Conservation (phyloP, 805 yeast genomes). For the Debaryomyces castellii region DNA sequence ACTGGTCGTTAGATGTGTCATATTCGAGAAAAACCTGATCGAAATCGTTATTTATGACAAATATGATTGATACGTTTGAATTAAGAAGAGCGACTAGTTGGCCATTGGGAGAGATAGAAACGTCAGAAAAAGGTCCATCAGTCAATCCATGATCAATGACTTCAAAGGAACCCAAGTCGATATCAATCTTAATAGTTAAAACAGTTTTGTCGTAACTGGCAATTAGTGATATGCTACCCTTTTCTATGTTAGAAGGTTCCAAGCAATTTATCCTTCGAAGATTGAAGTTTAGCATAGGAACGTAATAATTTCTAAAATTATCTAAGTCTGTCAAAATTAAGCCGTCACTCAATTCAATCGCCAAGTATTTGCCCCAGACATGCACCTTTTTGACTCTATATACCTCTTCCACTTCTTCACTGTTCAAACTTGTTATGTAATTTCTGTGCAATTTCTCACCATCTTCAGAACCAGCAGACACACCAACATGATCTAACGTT, state of each 20-base stretch:
- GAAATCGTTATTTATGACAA: conserved; percentile 50
- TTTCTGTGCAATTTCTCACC: background rate
- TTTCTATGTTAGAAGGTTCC: conserved; percentile 5
- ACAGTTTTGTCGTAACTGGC: conserved; percentile 29
- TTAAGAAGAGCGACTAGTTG: conserved; percentile 53
- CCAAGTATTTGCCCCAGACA: conserved; percentile 45
- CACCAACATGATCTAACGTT: conserved; percentile 12
- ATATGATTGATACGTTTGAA: conserved; percentile 38
- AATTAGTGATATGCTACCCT: conserved; percentile 17
- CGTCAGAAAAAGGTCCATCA: conserved; percentile 47
- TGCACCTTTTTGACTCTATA: conserved; percentile 20
- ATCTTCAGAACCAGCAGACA: conserved; percentile 31
- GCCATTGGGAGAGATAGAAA: conserved; percentile 53
- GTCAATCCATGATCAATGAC: conserved; percentile 38
- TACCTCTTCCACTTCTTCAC: conserved; percentile 28
- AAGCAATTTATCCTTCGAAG: conserved; percentile 22
- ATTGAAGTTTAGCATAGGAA: conserved; percentile 26
- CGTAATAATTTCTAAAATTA: conserved; percentile 36
- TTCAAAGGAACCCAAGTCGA: conserved; percentile 20
- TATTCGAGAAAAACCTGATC: conserved; percentile 44
- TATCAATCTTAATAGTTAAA: conserved; percentile 22
- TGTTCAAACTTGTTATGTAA: conserved; percentile 34
- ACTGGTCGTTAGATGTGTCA: conserved; percentile 38
- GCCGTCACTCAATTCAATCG: conserved; percentile 39
- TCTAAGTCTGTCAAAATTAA: conserved; percentile 37